These are phyloP conservation scores for Malus orientalis DNA, from an alignment of 306 rosid genomes.

Conservation along the genomic window DNA sequence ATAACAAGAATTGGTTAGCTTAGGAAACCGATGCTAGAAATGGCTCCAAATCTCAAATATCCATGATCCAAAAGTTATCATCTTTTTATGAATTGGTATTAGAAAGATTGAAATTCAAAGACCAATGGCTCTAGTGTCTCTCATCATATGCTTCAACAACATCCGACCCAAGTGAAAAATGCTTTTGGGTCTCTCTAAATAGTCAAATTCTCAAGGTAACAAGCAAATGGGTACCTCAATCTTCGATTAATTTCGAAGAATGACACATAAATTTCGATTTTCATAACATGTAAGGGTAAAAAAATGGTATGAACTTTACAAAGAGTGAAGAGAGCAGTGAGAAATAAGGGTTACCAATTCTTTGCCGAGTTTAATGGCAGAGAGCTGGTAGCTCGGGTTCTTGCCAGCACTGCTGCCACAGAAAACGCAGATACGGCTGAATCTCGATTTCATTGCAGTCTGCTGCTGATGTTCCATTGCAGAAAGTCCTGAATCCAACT, in stretches of 20 bases:
- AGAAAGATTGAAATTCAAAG: neutral
- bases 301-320: neutral
- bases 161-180: too few species aligned
- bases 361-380: conserved; percentile 75
- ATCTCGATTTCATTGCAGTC: conserved; percentile 38
- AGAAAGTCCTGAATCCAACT: neutral
- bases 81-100: neutral
- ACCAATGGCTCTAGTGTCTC: neutral
- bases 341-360: conserved; percentile 44
- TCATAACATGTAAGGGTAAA: neutral
- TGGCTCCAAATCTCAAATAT: too few species aligned
- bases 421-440: conserved; percentile 79
- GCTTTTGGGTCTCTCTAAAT: neutral
- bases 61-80: neutral
- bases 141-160: too few species aligned
- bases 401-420: conserved; percentile 91
- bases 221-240: neutral
- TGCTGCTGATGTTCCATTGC: conserved; percentile 39
- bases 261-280: neutral
- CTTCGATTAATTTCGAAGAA: neutral
- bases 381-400: conserved; percentile 69
- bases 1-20: too few species aligned
- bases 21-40: too few species aligned
- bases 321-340: neutral
- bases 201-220: neutral